Evolutionary conservation across 331 rosid genomes (phyloP).

Genomic region (Prunus yedoensis): DNA sequence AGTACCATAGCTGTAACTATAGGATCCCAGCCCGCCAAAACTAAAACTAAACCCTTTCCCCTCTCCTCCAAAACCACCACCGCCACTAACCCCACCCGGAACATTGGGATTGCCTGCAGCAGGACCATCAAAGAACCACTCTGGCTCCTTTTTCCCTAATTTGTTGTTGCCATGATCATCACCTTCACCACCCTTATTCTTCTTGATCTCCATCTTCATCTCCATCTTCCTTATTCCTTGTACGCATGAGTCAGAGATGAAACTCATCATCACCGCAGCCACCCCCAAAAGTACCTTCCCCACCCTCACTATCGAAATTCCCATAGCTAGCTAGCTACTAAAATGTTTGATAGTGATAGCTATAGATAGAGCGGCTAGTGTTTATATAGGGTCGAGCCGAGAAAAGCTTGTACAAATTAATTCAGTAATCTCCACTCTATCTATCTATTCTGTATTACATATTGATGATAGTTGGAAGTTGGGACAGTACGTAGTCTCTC

Average conservation of each 20-base stretch:
- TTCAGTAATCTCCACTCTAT: too few relatives aligned
- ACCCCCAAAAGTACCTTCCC: neutral
- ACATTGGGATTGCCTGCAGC: neutral
- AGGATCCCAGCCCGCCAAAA: constrained; percentile 32
- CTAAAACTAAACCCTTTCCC: constrained; percentile 14
- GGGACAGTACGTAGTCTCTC: neutral
- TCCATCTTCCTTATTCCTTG: constrained; percentile 15
- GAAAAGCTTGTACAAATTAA: too few relatives aligned
- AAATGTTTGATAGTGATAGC: too few relatives aligned
- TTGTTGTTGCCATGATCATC: neutral
- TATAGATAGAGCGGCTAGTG: too few relatives aligned
- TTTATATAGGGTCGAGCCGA: too few relatives aligned
- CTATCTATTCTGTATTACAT: too few relatives aligned
- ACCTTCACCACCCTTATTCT: neutral
- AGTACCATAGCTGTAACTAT: constrained; percentile 22
- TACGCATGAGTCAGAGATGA: neutral
- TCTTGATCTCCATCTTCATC: constrained; percentile 14
- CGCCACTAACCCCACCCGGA: neutral
- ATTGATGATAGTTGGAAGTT: neutral
- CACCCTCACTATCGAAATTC: neutral
- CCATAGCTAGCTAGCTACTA: neutral
- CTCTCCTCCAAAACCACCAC: constrained; percentile 17
- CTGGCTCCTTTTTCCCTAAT: constrained; percentile 38
- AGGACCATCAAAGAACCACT: constrained; percentile 33
- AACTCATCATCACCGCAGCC: neutral